Percentiles rank a stretch among this genome's conserved stretches.
Conservation (phyloP, 129 eudicot species). For the Mikania micrantha region DNA sequence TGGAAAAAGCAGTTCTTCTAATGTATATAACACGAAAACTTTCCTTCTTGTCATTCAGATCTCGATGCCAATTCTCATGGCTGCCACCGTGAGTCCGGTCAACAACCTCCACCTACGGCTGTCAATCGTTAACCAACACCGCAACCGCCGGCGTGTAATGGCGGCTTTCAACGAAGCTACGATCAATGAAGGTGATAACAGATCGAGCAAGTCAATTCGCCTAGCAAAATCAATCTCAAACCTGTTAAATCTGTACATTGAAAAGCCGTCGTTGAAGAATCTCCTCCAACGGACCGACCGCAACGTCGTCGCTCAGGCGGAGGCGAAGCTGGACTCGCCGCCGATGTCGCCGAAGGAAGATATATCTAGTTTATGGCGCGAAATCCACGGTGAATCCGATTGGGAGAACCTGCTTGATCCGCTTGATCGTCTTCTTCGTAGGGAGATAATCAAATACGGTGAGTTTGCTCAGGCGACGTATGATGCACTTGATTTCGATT, state of each 20-base stretch:
- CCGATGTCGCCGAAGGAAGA: slow-evolving; percentile 56
- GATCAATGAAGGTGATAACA: slow-evolving; percentile 15
- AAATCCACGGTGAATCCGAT: slow-evolving; percentile 55
- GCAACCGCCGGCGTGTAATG: not conserved
- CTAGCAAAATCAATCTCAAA: slow-evolving; percentile 47
- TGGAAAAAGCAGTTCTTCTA: not conserved
- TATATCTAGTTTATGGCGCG: slow-evolving; percentile 48
- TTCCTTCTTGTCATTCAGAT: not conserved
- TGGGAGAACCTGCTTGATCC: slow-evolving; percentile 75
- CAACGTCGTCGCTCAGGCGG: slow-evolving; percentile 13
- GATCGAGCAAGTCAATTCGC: slow-evolving; percentile 26
- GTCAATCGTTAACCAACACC: slow-evolving; percentile 8
- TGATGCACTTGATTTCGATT: slow-evolving; percentile 73
- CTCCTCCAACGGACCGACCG: slow-evolving; percentile 7
- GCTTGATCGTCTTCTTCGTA: slow-evolving; percentile 39
- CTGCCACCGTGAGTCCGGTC: slow-evolving; percentile 22
- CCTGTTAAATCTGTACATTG: slow-evolving; percentile 42
- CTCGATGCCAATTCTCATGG: not conserved
- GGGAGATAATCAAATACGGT: slow-evolving; percentile 67
- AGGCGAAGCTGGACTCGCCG: slow-evolving; percentile 42
- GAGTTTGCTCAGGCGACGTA: slow-evolving; percentile 79
- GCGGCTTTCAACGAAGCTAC: slow-evolving; percentile 27
- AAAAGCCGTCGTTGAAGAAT: slow-evolving; percentile 28
- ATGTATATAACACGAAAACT: not conserved
- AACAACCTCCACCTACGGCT: slow-evolving; percentile 27